Percentiles rank a stretch among this genome's conserved stretches.
Evolutionary conservation across 306 rosid species (phyloP).

Genomic region (Carpinus fangiana): DNA sequence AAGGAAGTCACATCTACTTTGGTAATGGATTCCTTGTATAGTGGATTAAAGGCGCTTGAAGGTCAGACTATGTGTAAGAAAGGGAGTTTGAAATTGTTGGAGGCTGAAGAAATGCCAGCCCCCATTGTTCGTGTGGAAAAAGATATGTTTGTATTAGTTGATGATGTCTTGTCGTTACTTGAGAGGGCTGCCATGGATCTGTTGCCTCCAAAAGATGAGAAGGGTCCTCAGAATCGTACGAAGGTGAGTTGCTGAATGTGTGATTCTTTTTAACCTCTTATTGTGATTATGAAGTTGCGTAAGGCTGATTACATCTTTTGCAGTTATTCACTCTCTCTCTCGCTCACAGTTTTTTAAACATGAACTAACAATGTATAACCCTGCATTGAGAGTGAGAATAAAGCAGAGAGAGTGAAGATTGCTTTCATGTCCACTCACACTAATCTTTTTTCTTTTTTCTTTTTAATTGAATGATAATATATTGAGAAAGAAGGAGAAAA

Average conservation of each 20-base stretch:
- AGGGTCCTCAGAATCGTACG: conserved; percentile 99
- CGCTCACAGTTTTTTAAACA: no score
- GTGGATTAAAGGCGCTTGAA: conserved; percentile 98
- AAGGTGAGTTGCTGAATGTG: conserved; percentile 57
- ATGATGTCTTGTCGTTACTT: conserved; percentile 79
- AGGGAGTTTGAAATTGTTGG: conserved; percentile 59
- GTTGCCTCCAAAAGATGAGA: conserved; percentile 97
- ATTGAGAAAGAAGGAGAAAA: neutral
- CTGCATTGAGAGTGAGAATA: neutral
- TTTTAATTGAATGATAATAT: neutral
- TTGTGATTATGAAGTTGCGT: neutral
- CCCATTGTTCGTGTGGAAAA: conserved; percentile 89
- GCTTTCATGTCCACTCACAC: neutral
- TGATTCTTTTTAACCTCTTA: neutral
- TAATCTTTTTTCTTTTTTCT: neutral
- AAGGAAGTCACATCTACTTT: conserved; percentile 97
- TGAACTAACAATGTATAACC: no score
- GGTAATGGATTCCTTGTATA: conserved; percentile 96
- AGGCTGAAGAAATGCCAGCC: conserved; percentile 83
- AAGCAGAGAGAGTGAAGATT: neutral
- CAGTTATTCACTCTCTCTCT: no score
- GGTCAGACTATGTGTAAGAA: conserved; percentile 74
- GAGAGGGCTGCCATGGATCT: conserved; percentile 98
- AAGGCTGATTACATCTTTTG: no score
- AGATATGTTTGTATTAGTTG: conserved; percentile 84